Evolutionary conservation across 805 yeast genomes (phyloP).

Genomic region (Maudiozyma bulderi): DNA sequence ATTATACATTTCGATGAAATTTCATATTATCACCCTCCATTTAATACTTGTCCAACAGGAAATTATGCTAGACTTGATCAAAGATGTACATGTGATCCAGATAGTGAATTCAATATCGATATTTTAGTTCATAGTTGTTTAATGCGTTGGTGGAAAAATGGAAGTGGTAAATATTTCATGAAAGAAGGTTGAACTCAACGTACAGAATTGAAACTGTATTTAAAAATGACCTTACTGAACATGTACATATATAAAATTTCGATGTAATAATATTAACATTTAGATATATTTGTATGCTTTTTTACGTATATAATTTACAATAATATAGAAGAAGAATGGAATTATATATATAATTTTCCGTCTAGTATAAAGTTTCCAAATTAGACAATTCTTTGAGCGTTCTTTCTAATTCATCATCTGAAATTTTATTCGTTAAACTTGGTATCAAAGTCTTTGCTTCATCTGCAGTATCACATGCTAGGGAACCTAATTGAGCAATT

Average conservation of each 20-base stretch:
- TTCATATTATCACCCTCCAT: slow-evolving; percentile 72
- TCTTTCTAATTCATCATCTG: slow-evolving; percentile 79
- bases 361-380: slow-evolving; percentile 38
- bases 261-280: neutral
- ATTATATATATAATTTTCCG: slow-evolving; percentile 1
- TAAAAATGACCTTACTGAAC: neutral
- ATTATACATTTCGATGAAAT: slow-evolving; percentile 73
- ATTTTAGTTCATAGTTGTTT: slow-evolving; percentile 49
- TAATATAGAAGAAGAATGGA: slow-evolving; percentile 6
- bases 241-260: neutral
- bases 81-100: slow-evolving; percentile 53
- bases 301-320: neutral
- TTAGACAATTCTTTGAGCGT: slow-evolving; percentile 79
- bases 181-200: slow-evolving; percentile 6
- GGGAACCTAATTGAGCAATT: slow-evolving; percentile 76
- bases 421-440: slow-evolving; percentile 68
- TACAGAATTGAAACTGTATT: neutral
- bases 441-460: slow-evolving; percentile 95
- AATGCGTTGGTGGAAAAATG: slow-evolving; percentile 71
- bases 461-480: slow-evolving; percentile 92
- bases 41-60: slow-evolving; percentile 51
- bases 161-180: slow-evolving; percentile 35
- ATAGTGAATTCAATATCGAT: slow-evolving; percentile 36
- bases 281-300: neutral
- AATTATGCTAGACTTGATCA: slow-evolving; percentile 40